Evolutionary conservation across 345 rosid species (phyloP), one percentile per base, ranked within the genome.

Genomic region (Gossypium mustelinum): DNA sequence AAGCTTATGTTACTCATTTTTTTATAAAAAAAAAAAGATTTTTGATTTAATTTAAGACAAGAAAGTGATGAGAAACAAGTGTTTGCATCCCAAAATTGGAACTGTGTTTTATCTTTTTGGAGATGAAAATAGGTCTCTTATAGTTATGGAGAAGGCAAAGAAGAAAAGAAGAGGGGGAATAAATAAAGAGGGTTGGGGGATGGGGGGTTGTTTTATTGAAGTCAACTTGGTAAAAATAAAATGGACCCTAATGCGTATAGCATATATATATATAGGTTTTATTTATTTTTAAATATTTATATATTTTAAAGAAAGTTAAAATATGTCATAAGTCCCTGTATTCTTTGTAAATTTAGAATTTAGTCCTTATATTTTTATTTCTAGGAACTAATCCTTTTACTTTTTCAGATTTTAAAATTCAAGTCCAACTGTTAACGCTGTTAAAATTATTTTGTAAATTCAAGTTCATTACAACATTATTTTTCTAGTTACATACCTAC

Each of bases 1-100:
- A 79, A 81, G 76, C 94, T 85, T 82, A 91, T 87, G 76, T 82
- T 88, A 78, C 86, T 87, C 82, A 82, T 83, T 48, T 74, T 81
- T 75, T 17, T 14, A 11, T 7, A 14, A 11, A 10, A 45, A 45
- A 3, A 24, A 13, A 34, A 4, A 4, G 1, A 4, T 34, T 34
- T 57, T 54, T 8, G 29, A 20, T 57, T 20, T 57, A 22, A 22
- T 70, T 51, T 11, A 27, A 58, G 73, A 69, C 59, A 68, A 68
- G 70, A 60, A 62, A 67, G 74, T 18, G 60, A 50, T 71, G 34
- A 57, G 69, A 8, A 25, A 58, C 16, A 58, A 58, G 34, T 58
- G 7, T 57, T 24, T 58, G 64, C 11, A 45, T 9, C 47, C 1
- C 22, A 45, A 44, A 43, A 16, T 67, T 34, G 41, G 55, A 22